Evolutionary conservation across 805 yeast species (phyloP).

Genomic region (Kazachstania africana): DNA sequence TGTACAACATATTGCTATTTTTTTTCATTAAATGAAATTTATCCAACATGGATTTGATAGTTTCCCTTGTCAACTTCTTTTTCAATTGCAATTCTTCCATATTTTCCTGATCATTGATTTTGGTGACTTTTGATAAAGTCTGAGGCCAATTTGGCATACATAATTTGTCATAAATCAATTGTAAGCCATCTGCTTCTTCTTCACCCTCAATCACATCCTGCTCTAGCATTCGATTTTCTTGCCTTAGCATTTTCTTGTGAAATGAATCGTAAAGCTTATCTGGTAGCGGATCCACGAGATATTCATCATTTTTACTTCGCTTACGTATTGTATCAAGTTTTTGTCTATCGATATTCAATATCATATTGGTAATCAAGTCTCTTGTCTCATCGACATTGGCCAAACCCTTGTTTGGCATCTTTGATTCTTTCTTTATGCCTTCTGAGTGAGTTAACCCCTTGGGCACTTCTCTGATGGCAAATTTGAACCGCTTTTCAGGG

Average conservation of each 20-base stretch:
- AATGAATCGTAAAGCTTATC: constrained; percentile 34
- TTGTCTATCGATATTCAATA: constrained; percentile 9
- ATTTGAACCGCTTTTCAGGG: constrained; percentile 7
- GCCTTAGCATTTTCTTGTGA: constrained; percentile 51
- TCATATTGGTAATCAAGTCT: constrained; percentile 12
- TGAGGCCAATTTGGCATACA: constrained; percentile 37
- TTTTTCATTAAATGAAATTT: constrained; percentile 19
- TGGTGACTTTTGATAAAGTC: constrained; percentile 36
- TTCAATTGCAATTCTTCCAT: constrained; percentile 40
- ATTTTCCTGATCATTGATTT: constrained; percentile 37
- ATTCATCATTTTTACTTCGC: background rate
- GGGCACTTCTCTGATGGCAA: constrained; percentile 6
- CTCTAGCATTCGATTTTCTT: constrained; percentile 56
- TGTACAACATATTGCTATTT: constrained; percentile 10
- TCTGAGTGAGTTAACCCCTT: background rate
- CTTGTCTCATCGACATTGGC: constrained; percentile 5
- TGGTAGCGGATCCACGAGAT: constrained; percentile 32
- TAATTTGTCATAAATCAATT: constrained; percentile 32
- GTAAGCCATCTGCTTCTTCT: constrained; percentile 43
- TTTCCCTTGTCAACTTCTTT: constrained; percentile 38
- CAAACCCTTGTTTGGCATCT: background rate
- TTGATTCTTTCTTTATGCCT: background rate
- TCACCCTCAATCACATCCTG: constrained; percentile 32
- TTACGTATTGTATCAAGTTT: background rate
- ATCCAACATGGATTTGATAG: constrained; percentile 27